Conservation (phyloP, 1,139 yeast genomes). For the Suhomyces guaymorum region DNA sequence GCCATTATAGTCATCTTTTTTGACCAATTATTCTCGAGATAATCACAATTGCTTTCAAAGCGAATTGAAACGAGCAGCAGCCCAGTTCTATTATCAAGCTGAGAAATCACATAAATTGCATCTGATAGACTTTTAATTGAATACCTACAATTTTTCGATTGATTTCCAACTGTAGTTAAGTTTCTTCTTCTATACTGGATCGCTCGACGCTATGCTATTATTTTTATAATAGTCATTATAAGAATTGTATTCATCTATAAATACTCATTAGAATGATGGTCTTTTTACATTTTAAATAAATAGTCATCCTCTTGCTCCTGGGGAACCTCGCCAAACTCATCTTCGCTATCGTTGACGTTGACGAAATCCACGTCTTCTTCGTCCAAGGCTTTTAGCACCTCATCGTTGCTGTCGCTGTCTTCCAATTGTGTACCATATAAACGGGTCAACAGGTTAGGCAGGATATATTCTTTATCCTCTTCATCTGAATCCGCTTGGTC, state of each 20-base stretch:
- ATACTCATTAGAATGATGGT: too few relatives aligned
- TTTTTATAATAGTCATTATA: not conserved
- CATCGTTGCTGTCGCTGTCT: slow-evolving; percentile 24
- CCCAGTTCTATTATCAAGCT: too few relatives aligned
- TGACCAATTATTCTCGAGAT: too few relatives aligned
- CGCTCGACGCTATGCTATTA: too few relatives aligned
- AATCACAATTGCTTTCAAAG: too few relatives aligned
- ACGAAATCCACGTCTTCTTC: slow-evolving; percentile 32
- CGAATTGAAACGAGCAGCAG: too few relatives aligned
- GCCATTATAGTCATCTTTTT: too few relatives aligned
- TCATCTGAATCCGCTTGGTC: slow-evolving; percentile 18
- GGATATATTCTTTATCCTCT: slow-evolving; percentile 40
- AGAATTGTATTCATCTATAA: not conserved
- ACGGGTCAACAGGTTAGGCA: slow-evolving; percentile 44
- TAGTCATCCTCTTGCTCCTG: slow-evolving; percentile 29
- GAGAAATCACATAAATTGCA: too few relatives aligned
- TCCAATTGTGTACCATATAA: slow-evolving; percentile 26
- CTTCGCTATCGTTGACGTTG: slow-evolving; percentile 24
- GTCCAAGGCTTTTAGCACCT: slow-evolving; percentile 18
- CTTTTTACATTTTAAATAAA: slow-evolving; percentile 30
- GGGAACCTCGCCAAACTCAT: slow-evolving; percentile 17
- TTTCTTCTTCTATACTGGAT: too few relatives aligned
- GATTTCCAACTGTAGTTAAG: too few relatives aligned
- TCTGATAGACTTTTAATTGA: too few relatives aligned
- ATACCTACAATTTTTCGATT: too few relatives aligned